phyloP scores from a whole-genome alignment of 148 eudicot species.

The Vaccinium macrocarpon region DNA sequence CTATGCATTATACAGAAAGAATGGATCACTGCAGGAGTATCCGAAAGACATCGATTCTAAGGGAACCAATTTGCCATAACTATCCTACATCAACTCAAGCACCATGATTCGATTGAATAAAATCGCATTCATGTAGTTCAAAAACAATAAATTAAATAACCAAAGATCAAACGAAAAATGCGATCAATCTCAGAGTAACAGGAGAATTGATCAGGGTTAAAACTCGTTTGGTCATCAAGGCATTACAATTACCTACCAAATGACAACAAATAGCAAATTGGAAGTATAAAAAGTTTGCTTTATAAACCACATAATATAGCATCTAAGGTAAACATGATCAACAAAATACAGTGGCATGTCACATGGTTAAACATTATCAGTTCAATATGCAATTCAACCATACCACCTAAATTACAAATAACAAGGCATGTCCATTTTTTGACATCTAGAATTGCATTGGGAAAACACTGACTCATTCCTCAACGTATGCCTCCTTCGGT shows the following conservation, averaged over 20 bases:
- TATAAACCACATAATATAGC: background rate
- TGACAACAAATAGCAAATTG: background rate
- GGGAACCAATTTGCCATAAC: background rate
- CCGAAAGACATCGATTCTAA: background rate
- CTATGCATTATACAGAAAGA: background rate
- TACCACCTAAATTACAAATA: background rate
- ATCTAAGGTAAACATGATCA: background rate
- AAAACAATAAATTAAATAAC: background rate
- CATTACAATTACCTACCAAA: background rate
- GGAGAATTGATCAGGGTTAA: background rate
- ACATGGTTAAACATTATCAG: background rate
- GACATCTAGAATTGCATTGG: background rate
- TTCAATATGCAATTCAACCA: conserved; percentile 1
- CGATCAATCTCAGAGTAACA: background rate
- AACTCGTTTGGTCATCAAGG: background rate
- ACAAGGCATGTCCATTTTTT: background rate
- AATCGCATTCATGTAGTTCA: background rate
- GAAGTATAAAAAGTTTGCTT: background rate
- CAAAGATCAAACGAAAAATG: background rate
- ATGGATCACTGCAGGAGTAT: background rate
- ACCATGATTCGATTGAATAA: background rate
- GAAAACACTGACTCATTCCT: background rate
- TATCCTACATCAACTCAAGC: background rate
- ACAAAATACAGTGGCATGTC: background rate
- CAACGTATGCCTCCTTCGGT: background rate